Conservation (phyloP, 768 basidiomycete genomes). For the Austroboletus eburneus region DNA sequence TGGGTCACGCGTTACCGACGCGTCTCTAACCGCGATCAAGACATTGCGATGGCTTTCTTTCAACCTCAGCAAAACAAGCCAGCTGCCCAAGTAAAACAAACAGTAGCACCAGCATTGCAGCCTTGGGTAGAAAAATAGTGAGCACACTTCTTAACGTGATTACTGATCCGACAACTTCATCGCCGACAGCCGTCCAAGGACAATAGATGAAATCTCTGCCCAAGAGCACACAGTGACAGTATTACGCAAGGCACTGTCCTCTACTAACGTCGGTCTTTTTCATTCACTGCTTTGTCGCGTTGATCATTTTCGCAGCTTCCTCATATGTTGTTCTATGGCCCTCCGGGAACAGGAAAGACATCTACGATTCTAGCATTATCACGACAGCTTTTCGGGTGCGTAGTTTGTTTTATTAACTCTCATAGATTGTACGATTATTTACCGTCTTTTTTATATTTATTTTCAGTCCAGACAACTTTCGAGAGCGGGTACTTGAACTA, state of each 20-base stretch:
- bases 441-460: background rate
- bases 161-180: conserved; percentile 4
- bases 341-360: conserved; percentile 98
- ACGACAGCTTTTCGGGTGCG: conserved; percentile 90
- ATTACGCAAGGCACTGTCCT: conserved; percentile 82
- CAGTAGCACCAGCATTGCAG: conserved; percentile 57
- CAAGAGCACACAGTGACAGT: conserved; percentile 97
- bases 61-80: conserved; percentile 41
- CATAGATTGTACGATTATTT: background rate
- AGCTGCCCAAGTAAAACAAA: conserved; percentile 39
- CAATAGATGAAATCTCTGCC: conserved; percentile 95
- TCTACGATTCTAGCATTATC: conserved; percentile 95
- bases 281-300: background rate
- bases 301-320: conserved; percentile 64
- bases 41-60: conserved; percentile 63
- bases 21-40: conserved; percentile 14
- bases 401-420: background rate
- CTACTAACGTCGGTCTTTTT: conserved; percentile 72
- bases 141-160: conserved; percentile 19
- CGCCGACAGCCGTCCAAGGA: conserved; percentile 79
- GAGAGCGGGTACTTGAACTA: conserved; percentile 88
- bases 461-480: conserved; percentile 89
- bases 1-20: conserved; percentile 49
- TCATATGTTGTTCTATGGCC: conserved; percentile 99
- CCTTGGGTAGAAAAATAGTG: conserved; percentile 99